phyloP scores from a whole-genome alignment of 331 rosid genomes.

The Prunus yedoensis region DNA sequence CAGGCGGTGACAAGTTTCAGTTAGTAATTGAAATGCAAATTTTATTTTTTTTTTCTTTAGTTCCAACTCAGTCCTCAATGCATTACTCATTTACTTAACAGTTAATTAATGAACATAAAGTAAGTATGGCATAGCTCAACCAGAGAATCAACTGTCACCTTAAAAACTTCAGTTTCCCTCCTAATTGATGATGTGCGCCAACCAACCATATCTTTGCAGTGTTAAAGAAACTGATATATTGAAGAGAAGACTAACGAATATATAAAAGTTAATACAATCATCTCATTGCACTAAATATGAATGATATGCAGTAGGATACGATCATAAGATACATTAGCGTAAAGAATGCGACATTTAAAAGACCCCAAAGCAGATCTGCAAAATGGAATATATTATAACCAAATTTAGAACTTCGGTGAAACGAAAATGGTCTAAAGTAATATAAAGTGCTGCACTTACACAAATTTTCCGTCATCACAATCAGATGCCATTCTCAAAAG shows the following conservation, averaged over 20 bases:
- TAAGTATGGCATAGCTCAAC: constrained; percentile 15
- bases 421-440: not conserved
- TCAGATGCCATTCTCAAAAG: constrained; percentile 92
- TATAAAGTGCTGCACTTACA: constrained; percentile 49
- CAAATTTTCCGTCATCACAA: constrained; percentile 75
- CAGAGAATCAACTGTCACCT: constrained; percentile 49
- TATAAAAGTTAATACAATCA: constrained; percentile 18
- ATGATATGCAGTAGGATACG: constrained; percentile 59
- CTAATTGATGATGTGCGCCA: constrained; percentile 99
- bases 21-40: not conserved
- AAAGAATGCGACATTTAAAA: constrained; percentile 66
- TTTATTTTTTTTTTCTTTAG: not conserved
- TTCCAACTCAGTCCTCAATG: not conserved
- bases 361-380: constrained; percentile 88
- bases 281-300: constrained; percentile 8
- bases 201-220: constrained; percentile 89
- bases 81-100: not conserved
- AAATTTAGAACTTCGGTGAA: constrained; percentile 10
- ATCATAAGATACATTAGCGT: constrained; percentile 94
- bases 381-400: constrained; percentile 26
- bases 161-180: constrained; percentile 72
- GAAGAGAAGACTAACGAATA: constrained; percentile 20
- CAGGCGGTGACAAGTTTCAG: not conserved
- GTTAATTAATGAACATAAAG: not conserved
- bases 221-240: constrained; percentile 39